A percentile compares a stretch with the other conserved stretches of the same genome.
phyloP scores from a whole-genome alignment of 495 filamentous ascomycete genomes.

The Terfezia boudieri region DNA sequence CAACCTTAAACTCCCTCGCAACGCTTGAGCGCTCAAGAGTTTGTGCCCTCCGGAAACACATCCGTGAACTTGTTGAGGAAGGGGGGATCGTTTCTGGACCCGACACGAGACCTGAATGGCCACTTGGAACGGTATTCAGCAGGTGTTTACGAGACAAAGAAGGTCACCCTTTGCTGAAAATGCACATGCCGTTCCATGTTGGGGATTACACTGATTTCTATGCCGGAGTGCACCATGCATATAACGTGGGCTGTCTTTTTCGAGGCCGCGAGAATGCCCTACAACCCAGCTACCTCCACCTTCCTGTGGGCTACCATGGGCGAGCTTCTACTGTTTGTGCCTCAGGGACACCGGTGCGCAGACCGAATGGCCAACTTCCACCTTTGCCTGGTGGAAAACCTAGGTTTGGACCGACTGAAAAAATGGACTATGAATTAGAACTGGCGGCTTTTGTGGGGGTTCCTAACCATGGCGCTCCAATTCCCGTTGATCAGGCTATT shows the following conservation, averaged over 20 bases:
- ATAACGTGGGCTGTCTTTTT: conserved; percentile 59
- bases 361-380: conserved; percentile 69
- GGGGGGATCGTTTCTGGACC: conserved; percentile 18
- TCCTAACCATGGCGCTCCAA: conserved; percentile 38
- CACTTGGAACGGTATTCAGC: conserved; percentile 31
- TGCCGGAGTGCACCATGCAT: conserved; percentile 75
- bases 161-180: conserved; percentile 23
- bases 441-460: conserved; percentile 53
- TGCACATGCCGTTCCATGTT: conserved; percentile 66
- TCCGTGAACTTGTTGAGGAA: conserved; percentile 46
- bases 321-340: conserved; percentile 57
- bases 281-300: conserved; percentile 73
- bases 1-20: conserved; percentile 66
- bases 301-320: conserved; percentile 79
- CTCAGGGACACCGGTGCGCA: conserved; percentile 49
- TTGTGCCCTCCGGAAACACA: conserved; percentile 43
- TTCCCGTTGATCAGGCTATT: conserved; percentile 43
- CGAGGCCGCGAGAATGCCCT: conserved; percentile 61
- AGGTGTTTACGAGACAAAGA: conserved; percentile 26
- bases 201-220: conserved; percentile 98
- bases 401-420: conserved; percentile 37
- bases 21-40: conserved; percentile 50
- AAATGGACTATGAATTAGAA: conserved; percentile 75
- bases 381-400: conserved; percentile 21
- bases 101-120: conserved; percentile 34